Evolutionary conservation across 805 yeast genomes (phyloP).

Genomic region (Maudiozyma turicensis): DNA sequence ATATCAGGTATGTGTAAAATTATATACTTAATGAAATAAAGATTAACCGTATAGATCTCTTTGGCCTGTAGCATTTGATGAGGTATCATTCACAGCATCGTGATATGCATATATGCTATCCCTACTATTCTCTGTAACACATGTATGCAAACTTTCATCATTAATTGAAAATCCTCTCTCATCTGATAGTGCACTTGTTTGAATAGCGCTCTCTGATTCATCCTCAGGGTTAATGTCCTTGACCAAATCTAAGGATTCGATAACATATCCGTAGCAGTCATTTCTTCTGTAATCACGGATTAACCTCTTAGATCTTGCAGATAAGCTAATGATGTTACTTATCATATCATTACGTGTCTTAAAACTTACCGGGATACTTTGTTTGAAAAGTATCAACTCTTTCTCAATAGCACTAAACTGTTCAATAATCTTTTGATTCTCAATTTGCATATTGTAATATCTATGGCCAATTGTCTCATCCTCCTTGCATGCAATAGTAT

Average conservation of each 20-base stretch:
- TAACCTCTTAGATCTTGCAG: constrained; percentile 47
- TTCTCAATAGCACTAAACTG: constrained; percentile 32
- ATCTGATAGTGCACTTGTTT: background rate
- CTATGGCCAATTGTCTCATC: constrained; percentile 26
- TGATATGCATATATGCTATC: background rate
- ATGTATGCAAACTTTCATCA: constrained; percentile 10
- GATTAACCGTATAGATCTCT: background rate
- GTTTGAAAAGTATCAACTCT: constrained; percentile 31
- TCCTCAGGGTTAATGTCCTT: background rate
- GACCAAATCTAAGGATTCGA: constrained; percentile 3
- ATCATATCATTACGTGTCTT: constrained; percentile 43
- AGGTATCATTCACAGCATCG: background rate
- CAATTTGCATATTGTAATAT: constrained; percentile 28
- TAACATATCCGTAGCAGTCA: constrained; percentile 31
- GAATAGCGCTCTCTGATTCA: background rate
- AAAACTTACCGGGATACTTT: constrained; percentile 45
- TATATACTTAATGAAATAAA: background rate
- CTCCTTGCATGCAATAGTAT: constrained; percentile 23
- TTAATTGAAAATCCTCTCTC: constrained; percentile 17
- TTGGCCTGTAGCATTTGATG: background rate
- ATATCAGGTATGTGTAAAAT: background rate
- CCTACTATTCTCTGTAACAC: constrained; percentile 3
- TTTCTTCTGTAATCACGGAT: constrained; percentile 44
- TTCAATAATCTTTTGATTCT: constrained; percentile 28
- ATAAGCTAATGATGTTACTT: constrained; percentile 37